Evolutionary conservation across 2,329 filamentous ascomycete genomes (phyloP).

Genomic region (Myriosclerotinia scirpicola): DNA sequence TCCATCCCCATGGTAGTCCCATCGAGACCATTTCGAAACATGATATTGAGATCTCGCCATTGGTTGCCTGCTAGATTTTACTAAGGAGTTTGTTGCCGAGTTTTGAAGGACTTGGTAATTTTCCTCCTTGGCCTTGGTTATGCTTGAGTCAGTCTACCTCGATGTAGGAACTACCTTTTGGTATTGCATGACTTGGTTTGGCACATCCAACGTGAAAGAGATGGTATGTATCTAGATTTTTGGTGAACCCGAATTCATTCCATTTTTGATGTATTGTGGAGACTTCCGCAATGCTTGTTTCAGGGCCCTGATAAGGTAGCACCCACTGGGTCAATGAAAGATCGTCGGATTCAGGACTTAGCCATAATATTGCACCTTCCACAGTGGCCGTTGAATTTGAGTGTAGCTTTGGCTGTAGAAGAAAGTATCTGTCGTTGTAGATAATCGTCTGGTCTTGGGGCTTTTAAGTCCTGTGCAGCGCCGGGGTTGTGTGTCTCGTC

Average conservation of each 20-base stretch:
- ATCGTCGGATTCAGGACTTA: not conserved
- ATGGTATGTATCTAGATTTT: not conserved
- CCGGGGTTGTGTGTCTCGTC: not conserved
- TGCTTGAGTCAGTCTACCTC: not conserved
- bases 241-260: not conserved
- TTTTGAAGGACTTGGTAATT: not conserved
- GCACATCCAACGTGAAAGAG: not conserved
- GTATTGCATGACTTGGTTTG: not conserved
- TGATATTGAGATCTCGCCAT: not conserved
- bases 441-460: not conserved
- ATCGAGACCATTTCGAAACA: not conserved
- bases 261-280: not conserved
- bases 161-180: not conserved
- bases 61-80: not conserved
- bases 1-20: not conserved
- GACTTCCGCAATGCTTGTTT: not conserved
- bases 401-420: not conserved
- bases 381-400: not conserved
- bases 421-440: not conserved
- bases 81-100: not conserved
- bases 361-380: not conserved
- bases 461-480: not conserved
- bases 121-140: not conserved
- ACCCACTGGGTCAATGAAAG: slow-evolving; percentile 3
- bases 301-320: not conserved